Conservation (phyloP, 2,329 filamentous ascomycete species). For the Trichoderma endophyticum region DNA sequence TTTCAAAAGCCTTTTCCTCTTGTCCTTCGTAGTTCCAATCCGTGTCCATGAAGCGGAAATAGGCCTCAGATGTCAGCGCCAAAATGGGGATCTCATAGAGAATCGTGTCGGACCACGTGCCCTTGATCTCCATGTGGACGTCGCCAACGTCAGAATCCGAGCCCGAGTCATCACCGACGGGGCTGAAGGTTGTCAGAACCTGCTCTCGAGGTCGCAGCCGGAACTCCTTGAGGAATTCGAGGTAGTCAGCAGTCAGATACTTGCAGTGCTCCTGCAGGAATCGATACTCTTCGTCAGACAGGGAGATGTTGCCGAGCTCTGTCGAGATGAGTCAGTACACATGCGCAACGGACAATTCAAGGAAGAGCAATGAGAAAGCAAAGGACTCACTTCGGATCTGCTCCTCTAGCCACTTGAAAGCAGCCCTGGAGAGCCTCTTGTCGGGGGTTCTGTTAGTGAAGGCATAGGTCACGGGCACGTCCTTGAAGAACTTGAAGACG, state of each 20-base stretch:
- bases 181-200: slow-evolving; percentile 65
- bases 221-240: slow-evolving; percentile 79
- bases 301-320: slow-evolving; percentile 79
- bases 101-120: slow-evolving; percentile 91
- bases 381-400: slow-evolving; percentile 71
- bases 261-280: slow-evolving; percentile 77
- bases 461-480: slow-evolving; percentile 79
- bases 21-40: slow-evolving; percentile 90
- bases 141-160: slow-evolving; percentile 68
- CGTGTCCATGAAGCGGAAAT: slow-evolving; percentile 92
- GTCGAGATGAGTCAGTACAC: slow-evolving; percentile 27
- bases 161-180: slow-evolving; percentile 54
- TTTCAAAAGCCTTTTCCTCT: slow-evolving; percentile 77
- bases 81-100: slow-evolving; percentile 96
- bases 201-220: slow-evolving; percentile 78
- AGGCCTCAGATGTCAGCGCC: slow-evolving; percentile 89
- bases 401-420: slow-evolving; percentile 78
- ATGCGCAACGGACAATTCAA: background rate
- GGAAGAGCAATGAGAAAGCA: background rate
- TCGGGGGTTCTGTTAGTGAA: slow-evolving; percentile 95
- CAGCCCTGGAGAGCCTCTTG: slow-evolving; percentile 81
- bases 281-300: slow-evolving; percentile 73
- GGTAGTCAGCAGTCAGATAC: slow-evolving; percentile 75
- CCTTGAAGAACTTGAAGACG: slow-evolving; percentile 85
- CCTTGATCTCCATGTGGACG: slow-evolving; percentile 71